These are phyloP conservation scores for Gossypium arboreum DNA, from an alignment of 345 rosid genomes.

Conservation along the genomic window DNA sequence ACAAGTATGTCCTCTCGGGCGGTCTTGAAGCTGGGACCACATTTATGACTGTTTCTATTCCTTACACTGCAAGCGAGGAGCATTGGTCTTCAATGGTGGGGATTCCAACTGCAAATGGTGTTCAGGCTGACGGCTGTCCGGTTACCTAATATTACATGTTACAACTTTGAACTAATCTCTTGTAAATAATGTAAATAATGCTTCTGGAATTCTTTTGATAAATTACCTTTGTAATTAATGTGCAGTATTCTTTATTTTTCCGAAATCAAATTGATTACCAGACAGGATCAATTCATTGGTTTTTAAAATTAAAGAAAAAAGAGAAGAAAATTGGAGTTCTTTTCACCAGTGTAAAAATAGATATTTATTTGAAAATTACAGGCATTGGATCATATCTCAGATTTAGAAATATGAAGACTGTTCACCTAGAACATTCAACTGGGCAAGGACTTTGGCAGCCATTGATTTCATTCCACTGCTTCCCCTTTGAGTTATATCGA, in stretches of 20 bases:
- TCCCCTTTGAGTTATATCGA: constrained; percentile 33
- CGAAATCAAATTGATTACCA: too few relatives aligned
- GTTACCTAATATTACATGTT: constrained; percentile 17
- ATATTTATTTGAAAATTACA: not conserved
- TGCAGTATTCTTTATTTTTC: too few relatives aligned
- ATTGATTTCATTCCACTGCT: constrained; percentile 27
- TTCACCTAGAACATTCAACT: constrained; percentile 23
- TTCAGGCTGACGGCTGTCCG: constrained; percentile 51
- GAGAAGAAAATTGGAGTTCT: too few relatives aligned
- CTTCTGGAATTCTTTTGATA: not conserved
- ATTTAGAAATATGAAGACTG: constrained; percentile 27
- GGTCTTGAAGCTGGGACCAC: constrained; percentile 81
- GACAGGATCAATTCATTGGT: too few relatives aligned
- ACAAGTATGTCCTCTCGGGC: constrained; percentile 58
- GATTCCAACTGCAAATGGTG: constrained; percentile 71
- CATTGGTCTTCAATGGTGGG: constrained; percentile 62
- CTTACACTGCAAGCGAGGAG: constrained; percentile 37
- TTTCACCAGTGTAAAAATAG: too few relatives aligned
- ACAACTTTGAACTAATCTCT: not conserved
- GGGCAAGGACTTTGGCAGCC: constrained; percentile 29
- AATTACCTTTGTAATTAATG: too few relatives aligned
- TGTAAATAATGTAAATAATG: too few relatives aligned
- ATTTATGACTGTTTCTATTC: constrained; percentile 55
- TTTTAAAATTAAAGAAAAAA: too few relatives aligned
- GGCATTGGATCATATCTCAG: not conserved